phyloP scores from a whole-genome alignment of 2,329 filamentous ascomycete genomes.

The Trichoderma atrobrunneum region DNA sequence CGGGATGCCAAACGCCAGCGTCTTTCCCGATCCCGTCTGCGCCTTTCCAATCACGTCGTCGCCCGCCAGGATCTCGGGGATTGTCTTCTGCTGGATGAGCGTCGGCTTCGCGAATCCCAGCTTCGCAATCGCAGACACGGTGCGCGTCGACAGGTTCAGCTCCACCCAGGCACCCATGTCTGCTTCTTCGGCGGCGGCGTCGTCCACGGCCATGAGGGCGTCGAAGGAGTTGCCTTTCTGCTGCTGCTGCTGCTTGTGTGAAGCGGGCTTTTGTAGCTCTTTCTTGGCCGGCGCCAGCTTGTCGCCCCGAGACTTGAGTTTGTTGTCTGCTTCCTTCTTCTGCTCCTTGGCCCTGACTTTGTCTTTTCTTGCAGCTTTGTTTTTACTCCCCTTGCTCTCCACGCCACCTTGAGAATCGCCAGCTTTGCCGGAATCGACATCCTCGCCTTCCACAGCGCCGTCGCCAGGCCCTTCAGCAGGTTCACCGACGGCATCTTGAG shows the following conservation, averaged over 20 bases:
- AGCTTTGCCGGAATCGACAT: slow-evolving; percentile 34
- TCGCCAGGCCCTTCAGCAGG: slow-evolving; percentile 68
- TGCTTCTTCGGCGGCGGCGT: slow-evolving; percentile 53
- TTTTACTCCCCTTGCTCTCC: slow-evolving; percentile 30
- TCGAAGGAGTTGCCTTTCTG: slow-evolving; percentile 48
- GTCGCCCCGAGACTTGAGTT: slow-evolving; percentile 3
- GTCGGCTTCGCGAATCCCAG: slow-evolving; percentile 81
- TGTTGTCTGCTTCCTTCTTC: slow-evolving; percentile 33
- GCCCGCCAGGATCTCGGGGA: slow-evolving; percentile 78
- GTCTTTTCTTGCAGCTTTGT: slow-evolving; percentile 33
- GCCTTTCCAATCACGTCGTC: slow-evolving; percentile 95
- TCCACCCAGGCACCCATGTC: slow-evolving; percentile 76
- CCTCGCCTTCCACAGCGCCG: slow-evolving; percentile 33
- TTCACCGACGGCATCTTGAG: slow-evolving; percentile 40
- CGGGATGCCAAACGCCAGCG: slow-evolving; percentile 88
- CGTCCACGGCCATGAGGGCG: slow-evolving; percentile 50
- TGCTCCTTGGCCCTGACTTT: slow-evolving; percentile 28
- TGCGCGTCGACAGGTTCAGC: slow-evolving; percentile 68
- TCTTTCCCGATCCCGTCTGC: slow-evolving; percentile 94
- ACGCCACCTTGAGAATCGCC: slow-evolving; percentile 31
- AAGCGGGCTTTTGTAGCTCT: slow-evolving; percentile 35
- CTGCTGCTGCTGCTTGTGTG: slow-evolving; percentile 32
- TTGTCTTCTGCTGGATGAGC: slow-evolving; percentile 72
- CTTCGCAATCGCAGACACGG: slow-evolving; percentile 71
- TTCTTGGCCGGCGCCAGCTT: slow-evolving; percentile 34